A percentile compares a stretch with the other conserved stretches of the same genome.
Conservation (phyloP, 257 asterid species). For the Solanum medicagineum region DNA sequence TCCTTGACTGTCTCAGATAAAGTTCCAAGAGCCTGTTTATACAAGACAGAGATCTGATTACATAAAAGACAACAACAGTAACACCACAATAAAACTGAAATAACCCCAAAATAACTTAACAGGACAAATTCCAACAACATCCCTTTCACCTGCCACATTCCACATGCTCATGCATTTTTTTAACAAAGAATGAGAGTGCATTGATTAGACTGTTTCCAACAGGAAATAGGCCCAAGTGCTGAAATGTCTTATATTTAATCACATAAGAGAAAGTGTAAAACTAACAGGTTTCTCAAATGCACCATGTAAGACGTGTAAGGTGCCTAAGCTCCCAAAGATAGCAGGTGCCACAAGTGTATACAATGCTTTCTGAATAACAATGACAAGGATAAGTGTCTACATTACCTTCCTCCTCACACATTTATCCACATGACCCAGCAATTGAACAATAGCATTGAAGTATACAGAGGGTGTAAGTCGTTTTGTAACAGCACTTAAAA, state of each 20-base stretch:
- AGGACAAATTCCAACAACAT: background rate
- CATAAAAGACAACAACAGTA: background rate
- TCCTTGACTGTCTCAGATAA: constrained; percentile 62
- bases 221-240: background rate
- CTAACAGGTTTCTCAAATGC: background rate
- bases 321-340: background rate
- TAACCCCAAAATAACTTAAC: background rate
- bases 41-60: background rate
- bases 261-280: background rate
- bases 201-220: background rate
- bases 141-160: background rate
- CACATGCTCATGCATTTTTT: background rate
- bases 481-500: constrained; percentile 39
- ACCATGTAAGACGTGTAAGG: background rate
- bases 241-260: background rate
- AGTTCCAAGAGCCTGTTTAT: constrained; percentile 74
- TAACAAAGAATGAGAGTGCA: background rate
- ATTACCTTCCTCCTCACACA: constrained; percentile 67
- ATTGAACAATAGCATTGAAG: constrained; percentile 46
- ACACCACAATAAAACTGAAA: background rate
- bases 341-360: background rate
- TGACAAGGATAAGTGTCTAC: background rate
- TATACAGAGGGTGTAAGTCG: constrained; percentile 54
- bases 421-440: constrained; percentile 47
- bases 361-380: background rate